Evolutionary conservation across 1,284 basidiomycete species (phyloP).

Genomic region (Rhodotorula glutinis): DNA sequence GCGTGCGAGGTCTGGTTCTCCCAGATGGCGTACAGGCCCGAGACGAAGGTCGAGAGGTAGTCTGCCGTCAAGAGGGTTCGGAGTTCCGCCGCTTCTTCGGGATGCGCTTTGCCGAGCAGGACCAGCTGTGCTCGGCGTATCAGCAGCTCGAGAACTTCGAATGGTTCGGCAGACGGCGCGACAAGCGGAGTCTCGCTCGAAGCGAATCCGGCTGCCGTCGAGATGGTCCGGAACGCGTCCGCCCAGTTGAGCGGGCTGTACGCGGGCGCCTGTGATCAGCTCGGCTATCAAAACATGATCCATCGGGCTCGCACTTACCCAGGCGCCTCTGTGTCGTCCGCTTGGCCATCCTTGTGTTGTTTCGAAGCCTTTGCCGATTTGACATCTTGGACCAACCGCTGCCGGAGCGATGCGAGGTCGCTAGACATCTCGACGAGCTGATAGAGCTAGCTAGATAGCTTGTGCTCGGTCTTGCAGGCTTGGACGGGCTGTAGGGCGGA

Average conservation of each 20-base stretch:
- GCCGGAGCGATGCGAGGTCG: not conserved
- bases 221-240: constrained; percentile 8
- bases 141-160: constrained; percentile 29
- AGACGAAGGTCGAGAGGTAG: constrained; percentile 11
- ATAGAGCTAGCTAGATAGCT: too few relatives aligned
- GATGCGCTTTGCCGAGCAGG: not conserved
- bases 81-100: constrained; percentile 9
- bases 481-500: too few relatives aligned
- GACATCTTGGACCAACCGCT: constrained; percentile 5
- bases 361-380: not conserved
- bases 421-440: not conserved
- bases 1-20: constrained; percentile 18
- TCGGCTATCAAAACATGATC: not conserved
- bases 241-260: constrained; percentile 11
- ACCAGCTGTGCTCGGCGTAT: constrained; percentile 11
- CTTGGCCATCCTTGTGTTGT: not conserved
- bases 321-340: too few relatives aligned
- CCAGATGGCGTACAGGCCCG: constrained; percentile 24
- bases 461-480: too few relatives aligned
- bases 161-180: constrained; percentile 11
- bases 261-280: too few relatives aligned
- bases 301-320: not conserved
- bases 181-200: not conserved
- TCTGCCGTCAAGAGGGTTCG: constrained; percentile 1
- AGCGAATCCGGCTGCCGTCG: not conserved